These are phyloP conservation scores for Albifimbria verrucaria DNA, from an alignment of 2,329 filamentous ascomycete species.

Conservation along the genomic window DNA sequence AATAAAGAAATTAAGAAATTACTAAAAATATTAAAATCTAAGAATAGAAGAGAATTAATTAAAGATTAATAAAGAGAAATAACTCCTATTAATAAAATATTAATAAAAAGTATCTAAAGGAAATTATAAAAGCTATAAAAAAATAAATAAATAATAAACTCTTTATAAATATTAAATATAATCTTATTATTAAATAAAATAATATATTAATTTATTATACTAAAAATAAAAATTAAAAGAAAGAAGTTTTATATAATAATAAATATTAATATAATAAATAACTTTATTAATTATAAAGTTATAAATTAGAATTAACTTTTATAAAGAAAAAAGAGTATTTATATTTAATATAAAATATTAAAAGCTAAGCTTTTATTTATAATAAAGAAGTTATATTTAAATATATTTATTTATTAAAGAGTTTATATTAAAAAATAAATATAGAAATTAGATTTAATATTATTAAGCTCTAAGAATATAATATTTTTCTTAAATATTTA, in stretches of 20 bases:
- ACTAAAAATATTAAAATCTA: background rate
- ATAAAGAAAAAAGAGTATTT: background rate
- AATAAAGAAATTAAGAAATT: background rate
- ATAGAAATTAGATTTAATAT: too few species aligned
- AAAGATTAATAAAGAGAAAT: background rate
- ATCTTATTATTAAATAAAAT: background rate
- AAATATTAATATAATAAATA: background rate
- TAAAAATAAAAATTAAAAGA: background rate
- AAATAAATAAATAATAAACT: too few species aligned
- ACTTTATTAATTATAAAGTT: too few species aligned
- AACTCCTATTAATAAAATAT: background rate
- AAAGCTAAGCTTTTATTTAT: background rate
- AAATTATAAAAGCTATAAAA: slow-evolving; percentile 2
- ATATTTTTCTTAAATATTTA: background rate
- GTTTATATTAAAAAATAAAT: too few species aligned
- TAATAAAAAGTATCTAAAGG: background rate
- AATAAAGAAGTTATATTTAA: too few species aligned
- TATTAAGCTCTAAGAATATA: too few species aligned
- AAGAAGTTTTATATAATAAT: background rate
- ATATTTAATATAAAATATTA: background rate
- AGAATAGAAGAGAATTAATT: background rate
- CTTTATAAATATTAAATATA: background rate
- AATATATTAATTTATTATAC: background rate
- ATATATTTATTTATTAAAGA: too few species aligned
- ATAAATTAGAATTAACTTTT: too few species aligned